Evolutionary conservation across 768 basidiomycete genomes (phyloP), one percentile per base, ranked within the genome.

Genomic region (Tubosaeta sp.): DNA sequence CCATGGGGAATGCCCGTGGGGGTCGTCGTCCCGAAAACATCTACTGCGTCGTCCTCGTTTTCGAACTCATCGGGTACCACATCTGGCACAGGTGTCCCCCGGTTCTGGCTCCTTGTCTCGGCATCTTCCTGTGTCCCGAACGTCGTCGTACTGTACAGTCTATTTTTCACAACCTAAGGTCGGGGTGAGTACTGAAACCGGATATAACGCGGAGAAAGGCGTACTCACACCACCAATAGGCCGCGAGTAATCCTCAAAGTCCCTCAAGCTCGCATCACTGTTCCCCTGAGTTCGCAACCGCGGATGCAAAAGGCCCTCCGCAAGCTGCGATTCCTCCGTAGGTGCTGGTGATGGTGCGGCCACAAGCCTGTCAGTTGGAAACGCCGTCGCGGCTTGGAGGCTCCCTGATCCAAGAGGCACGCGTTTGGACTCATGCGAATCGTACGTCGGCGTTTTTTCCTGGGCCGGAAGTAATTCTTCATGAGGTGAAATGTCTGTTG

Each of bases 191-290:
- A 31, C 22, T n/a, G 0, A 24, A 22, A 11, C 2, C 3, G 19
- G 24, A 44, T 7, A n/a, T 32, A 25, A 21, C 16, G 0, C 0
- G 4, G 29, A 38, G 8, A 47, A 35, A 29, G 13, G 18, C 4
- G 30, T 24, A 58, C 68, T 54, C 4, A 69, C 67, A 13, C 68
- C 67, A 27, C 57, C 62, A 13, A 68, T 68, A 4, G 67, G 67
- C 11, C 68, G 61, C 1, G 68, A 68, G 32, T 68, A 68, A 32
- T 68, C 67, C 24, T 68, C 68, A 30, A 68, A 68, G 46, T 68
- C 67, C 48, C 60, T 58, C 46, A 68, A 44, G 44, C 67, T 68
- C 24, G 59, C 39, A 3, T 59, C 60, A 24, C 68, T 68, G 36
- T 35, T 30, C 0, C 64, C 66, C 18, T 64, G 57, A 0, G 39